phyloP scores from a whole-genome alignment of 768 basidiomycete genomes.

The Daedaleopsis sinensis region DNA sequence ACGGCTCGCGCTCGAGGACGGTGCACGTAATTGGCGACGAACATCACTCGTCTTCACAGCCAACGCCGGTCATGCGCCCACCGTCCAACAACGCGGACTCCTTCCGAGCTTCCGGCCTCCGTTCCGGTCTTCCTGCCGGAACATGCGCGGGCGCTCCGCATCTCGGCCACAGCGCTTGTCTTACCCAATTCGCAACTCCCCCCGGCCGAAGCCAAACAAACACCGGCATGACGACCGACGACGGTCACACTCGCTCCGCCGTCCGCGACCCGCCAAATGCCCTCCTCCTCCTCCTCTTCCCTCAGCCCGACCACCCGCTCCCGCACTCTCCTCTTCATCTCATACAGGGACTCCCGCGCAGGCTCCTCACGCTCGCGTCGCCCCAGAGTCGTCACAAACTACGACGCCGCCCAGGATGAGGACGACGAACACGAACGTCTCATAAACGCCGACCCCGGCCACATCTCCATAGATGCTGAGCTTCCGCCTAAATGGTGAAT shows the following conservation, averaged over 20 bases:
- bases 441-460: conserved; percentile 50
- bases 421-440: conserved; percentile 73
- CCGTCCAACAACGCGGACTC: conserved; percentile 2
- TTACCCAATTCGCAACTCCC: not conserved
- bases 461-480: conserved; percentile 56
- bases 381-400: conserved; percentile 37
- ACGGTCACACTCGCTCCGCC: conserved; percentile 18
- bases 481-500: conserved; percentile 88
- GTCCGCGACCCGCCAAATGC: conserved; percentile 29
- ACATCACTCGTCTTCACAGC: conserved; percentile 8
- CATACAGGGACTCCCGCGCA: conserved; percentile 81
- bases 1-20: not conserved
- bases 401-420: conserved; percentile 49
- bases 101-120: conserved; percentile 1
- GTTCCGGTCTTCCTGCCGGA: conserved; percentile 4
- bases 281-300: conserved; percentile 35
- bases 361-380: conserved; percentile 45
- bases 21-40: conserved; percentile 19
- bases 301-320: conserved; percentile 70
- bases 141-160: conserved; percentile 15
- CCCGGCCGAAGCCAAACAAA: conserved; percentile 16
- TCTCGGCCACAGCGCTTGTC: conserved; percentile 7
- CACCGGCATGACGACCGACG: conserved; percentile 11
- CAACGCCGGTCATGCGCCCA: conserved; percentile 8
- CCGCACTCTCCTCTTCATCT: conserved; percentile 90